Conservation (phyloP, 2,329 filamentous ascomycete genomes). For the Talaromyces amestolkiae region DNA sequence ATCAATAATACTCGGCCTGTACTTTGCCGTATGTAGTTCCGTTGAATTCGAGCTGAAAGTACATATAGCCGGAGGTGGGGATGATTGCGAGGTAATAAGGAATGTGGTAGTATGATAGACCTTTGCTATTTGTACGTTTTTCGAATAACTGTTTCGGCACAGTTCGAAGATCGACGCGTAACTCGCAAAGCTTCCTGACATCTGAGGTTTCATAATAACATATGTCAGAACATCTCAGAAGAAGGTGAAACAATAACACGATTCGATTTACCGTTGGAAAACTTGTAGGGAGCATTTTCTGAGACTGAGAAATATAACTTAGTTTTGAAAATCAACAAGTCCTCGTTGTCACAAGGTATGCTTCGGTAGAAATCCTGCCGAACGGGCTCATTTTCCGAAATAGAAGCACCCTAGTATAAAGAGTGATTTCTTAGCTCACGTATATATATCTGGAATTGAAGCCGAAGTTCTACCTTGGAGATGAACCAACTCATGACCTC, state of each 20-base stretch:
- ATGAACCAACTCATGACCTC: conserved; percentile 27
- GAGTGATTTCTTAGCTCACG: no score
- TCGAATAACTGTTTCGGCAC: conserved; percentile 25
- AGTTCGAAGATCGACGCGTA: conserved; percentile 24
- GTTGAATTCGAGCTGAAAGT: conserved; percentile 29
- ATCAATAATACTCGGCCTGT: conserved; percentile 20
- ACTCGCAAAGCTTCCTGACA: conserved; percentile 22
- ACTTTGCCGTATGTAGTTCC: conserved; percentile 27
- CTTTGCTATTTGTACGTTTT: conserved; percentile 21
- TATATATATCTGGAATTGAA: no score
- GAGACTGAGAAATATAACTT: conserved; percentile 18
- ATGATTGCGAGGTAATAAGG: conserved; percentile 21
- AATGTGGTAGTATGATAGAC: conserved; percentile 21
- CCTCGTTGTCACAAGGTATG: rapidly evolving
- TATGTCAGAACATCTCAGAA: no score
- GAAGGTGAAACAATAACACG: no score
- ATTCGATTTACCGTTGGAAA: not conserved
- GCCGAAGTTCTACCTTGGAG: no score
- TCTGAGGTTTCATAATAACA: no score
- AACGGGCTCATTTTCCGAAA: conserved; percentile 24
- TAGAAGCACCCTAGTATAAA: no score
- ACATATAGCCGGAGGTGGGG: conserved; percentile 25
- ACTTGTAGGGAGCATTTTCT: conserved; percentile 10
- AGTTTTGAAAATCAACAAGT: not conserved
- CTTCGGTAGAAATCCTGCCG: conserved; percentile 3